Conservation (phyloP, 2,329 filamentous ascomycete species). For the Sclerotinia borealis region DNA sequence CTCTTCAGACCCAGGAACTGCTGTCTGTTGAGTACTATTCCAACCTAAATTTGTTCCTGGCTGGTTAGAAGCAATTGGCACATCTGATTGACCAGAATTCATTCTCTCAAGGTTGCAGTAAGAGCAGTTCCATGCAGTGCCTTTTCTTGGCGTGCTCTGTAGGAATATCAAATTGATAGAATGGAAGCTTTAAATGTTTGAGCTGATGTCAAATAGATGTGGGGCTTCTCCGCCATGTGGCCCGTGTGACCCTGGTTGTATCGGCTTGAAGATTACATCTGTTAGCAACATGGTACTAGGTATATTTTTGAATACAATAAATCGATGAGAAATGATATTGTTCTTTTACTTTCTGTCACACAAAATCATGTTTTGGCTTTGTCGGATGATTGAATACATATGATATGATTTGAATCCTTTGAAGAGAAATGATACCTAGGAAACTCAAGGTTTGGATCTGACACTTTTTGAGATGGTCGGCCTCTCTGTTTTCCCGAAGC, state of each 20-base stretch:
- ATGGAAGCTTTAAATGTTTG: conserved; percentile 2
- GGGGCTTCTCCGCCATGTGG: conserved; percentile 4
- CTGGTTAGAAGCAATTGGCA: neutral
- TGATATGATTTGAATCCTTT: neutral
- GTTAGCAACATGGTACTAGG: too few species aligned
- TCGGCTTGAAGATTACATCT: neutral
- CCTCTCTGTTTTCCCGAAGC: conserved; percentile 2
- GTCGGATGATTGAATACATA: neutral
- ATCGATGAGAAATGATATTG: neutral
- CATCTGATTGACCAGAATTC: conserved; percentile 1
- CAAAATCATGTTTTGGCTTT: neutral
- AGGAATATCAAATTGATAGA: neutral
- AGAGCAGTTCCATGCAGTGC: neutral
- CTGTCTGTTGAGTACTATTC: neutral
- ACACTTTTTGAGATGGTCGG: neutral
- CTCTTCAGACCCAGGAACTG: conserved; percentile 15
- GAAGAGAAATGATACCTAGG: neutral
- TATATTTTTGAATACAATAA: too few species aligned
- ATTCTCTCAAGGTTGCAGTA: conserved; percentile 1
- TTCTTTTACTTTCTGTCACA: neutral
- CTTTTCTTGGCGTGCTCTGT: neutral
- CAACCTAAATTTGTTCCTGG: neutral
- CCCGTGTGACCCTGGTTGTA: conserved; percentile 1
- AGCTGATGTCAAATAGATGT: neutral
- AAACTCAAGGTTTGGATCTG: neutral